Percentiles rank a stretch among this genome's conserved stretches.
Conservation (phyloP, 2,329 filamentous ascomycete genomes). For the Ceratocystis cubensis region DNA sequence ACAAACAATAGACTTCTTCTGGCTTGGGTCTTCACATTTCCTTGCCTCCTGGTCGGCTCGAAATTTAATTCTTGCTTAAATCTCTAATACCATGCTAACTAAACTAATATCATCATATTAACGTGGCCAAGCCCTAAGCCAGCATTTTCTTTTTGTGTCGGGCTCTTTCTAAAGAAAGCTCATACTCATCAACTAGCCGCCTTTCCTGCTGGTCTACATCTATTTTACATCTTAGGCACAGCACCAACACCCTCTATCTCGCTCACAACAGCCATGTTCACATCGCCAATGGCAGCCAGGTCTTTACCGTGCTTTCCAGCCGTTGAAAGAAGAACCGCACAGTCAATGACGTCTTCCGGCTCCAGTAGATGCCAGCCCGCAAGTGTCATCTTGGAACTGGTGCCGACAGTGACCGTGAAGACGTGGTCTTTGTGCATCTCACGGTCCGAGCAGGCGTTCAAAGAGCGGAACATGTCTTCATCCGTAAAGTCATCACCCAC, state of each 20-base stretch:
- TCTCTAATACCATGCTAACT: neutral
- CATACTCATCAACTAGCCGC: neutral
- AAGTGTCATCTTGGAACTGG: constrained; percentile 81
- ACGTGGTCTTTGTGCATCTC: constrained; percentile 50
- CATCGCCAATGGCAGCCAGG: constrained; percentile 36
- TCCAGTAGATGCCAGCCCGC: constrained; percentile 85
- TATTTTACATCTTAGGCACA: constrained; percentile 29
- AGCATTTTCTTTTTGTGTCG: neutral
- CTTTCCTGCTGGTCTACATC: neutral
- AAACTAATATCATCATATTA: neutral
- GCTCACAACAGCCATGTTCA: constrained; percentile 44
- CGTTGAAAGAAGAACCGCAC: constrained; percentile 43
- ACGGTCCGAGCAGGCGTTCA: constrained; percentile 46
- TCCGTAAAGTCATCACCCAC: constrained; percentile 94
- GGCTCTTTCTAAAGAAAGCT: neutral
- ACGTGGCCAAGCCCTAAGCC: neutral
- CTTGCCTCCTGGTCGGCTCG: neutral
- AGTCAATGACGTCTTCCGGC: constrained; percentile 73
- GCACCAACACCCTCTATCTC: constrained; percentile 41
- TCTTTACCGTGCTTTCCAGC: constrained; percentile 31
- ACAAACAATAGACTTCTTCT: neutral
- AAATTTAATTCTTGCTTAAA: neutral
- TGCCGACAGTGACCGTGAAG: constrained; percentile 84
- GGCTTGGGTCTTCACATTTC: neutral
- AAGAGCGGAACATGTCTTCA: constrained; percentile 87